Evolutionary conservation across 768 basidiomycete genomes (phyloP), one percentile per base, ranked within the genome.

Genomic region (Tricholoma furcatifolium): DNA sequence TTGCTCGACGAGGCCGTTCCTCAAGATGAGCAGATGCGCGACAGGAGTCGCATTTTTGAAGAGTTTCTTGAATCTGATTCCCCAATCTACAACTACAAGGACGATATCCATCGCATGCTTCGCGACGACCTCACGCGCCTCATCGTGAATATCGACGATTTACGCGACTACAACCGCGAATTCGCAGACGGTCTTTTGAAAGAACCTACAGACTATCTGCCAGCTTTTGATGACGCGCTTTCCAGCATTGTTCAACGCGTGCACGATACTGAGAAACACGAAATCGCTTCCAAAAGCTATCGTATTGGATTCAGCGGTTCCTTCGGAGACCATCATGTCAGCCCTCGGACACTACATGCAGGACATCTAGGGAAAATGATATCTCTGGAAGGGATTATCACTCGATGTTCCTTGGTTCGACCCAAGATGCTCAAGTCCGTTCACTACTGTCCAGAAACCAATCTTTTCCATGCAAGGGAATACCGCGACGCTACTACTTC

Each of bases 401-500:
- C 96, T 3, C 83, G 97, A 53, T 99, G 97, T 69, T 98, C 95
- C 6, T 85, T 99, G 53, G 96, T 98, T 49, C 88, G 97, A 30
- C 97, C 97, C 14, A 99, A 99, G 74, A 96, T 99, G 92, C 81
- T 97, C 65, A 90, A 88, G 67, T 98, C 97, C 10, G 83, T 98
- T 42, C 97, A 99, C 66, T 99, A 88, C 72, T 96, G 93, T 65
- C 86, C 88, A n/a, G 84, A 85, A 50, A 96, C 93, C 15, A 75
- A 77, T 47, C 77, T 81, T 35, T 97, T 95, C 74, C 88, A 94
- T 70, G 77, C 84, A 42, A 86, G 93, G 56, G 82, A 91, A 59
- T 99, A 99, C 69, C 92, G 92, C 60, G 97, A 99, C 72, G 88
- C 88, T 38, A 91, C 93, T 4, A 87, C 89, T 27, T 85, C 92